Evolutionary conservation across 306 rosid genomes (phyloP).

Genomic region (Trichosanthes truncata): DNA sequence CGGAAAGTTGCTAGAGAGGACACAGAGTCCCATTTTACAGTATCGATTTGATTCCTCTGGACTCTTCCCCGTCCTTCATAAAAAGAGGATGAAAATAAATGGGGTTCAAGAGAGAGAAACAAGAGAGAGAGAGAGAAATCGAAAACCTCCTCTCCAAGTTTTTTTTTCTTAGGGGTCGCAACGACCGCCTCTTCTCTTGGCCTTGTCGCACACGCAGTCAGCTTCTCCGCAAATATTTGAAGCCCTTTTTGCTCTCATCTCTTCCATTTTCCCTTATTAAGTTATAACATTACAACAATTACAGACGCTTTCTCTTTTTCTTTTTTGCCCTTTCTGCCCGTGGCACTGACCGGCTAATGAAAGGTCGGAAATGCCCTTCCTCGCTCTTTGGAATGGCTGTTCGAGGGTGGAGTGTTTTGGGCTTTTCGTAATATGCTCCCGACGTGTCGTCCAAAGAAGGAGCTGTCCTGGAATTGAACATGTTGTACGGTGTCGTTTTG

Average conservation of each 20-base stretch:
- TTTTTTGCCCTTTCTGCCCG: neutral
- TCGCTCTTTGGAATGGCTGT: neutral
- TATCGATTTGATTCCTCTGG: neutral
- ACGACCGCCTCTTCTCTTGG: conserved; percentile 34
- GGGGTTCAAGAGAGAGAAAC: neutral
- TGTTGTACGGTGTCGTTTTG: neutral
- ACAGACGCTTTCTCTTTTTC: neutral
- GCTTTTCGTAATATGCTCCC: neutral
- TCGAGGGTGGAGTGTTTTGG: neutral
- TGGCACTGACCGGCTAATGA: neutral
- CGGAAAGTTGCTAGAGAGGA: neutral
- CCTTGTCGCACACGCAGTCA: conserved; percentile 9
- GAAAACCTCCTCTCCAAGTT: conserved; percentile 19
- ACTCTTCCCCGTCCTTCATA: conserved; percentile 12
- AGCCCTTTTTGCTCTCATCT: neutral
- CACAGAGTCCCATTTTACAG: conserved; percentile 6
- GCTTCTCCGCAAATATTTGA: conserved; percentile 26
- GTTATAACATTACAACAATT: no score
- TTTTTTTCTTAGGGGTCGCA: neutral
- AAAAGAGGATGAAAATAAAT: neutral
- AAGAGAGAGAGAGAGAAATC: neutral
- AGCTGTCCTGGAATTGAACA: neutral
- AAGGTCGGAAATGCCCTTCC: neutral
- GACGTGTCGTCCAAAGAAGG: neutral
- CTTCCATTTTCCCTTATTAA: no score